A percentile compares a stretch with the other conserved stretches of the same genome.
These are phyloP conservation scores for Neopestalotiopsis sp. DNA, from an alignment of 2,329 filamentous ascomycete species.

Conservation along the genomic window DNA sequence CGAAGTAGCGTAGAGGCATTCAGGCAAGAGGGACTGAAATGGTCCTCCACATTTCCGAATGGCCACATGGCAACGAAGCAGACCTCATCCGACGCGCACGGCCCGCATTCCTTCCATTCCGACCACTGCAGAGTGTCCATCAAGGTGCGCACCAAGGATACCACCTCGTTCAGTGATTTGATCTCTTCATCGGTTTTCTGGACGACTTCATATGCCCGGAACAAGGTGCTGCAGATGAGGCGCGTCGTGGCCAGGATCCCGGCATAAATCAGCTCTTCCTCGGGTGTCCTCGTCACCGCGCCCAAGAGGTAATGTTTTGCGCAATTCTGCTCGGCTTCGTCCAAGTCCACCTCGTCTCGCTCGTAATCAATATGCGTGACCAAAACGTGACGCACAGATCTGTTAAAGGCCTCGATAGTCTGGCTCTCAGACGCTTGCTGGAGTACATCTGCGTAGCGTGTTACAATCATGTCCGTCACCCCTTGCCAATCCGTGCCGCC, in stretches of 20 bases:
- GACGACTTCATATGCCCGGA: conserved; percentile 33
- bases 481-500: conserved; percentile 66
- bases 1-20: conserved; percentile 17
- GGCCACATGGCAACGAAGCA: conserved; percentile 47
- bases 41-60: conserved; percentile 35
- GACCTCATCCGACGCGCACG: conserved; percentile 37
- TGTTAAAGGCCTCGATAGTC: conserved; percentile 27
- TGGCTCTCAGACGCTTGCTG: conserved; percentile 39
- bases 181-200: conserved; percentile 21
- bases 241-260: conserved; percentile 38
- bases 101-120: conserved; percentile 39
- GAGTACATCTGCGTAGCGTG: conserved; percentile 64
- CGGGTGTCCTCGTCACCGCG: conserved; percentile 36
- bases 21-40: conserved; percentile 35
- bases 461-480: conserved; percentile 68
- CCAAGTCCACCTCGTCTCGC: conserved; percentile 36
- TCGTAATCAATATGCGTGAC: conserved; percentile 50
- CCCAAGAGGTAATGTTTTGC: conserved; percentile 46
- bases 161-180: conserved; percentile 4
- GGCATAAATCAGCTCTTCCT: conserved; percentile 50
- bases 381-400: conserved; percentile 44
- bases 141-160: conserved; percentile 24
- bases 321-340: conserved; percentile 51
- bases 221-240: conserved; percentile 31
- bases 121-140: conserved; percentile 39